Conservation (phyloP, 257 asterid genomes). For the Mitragyna speciosa region DNA sequence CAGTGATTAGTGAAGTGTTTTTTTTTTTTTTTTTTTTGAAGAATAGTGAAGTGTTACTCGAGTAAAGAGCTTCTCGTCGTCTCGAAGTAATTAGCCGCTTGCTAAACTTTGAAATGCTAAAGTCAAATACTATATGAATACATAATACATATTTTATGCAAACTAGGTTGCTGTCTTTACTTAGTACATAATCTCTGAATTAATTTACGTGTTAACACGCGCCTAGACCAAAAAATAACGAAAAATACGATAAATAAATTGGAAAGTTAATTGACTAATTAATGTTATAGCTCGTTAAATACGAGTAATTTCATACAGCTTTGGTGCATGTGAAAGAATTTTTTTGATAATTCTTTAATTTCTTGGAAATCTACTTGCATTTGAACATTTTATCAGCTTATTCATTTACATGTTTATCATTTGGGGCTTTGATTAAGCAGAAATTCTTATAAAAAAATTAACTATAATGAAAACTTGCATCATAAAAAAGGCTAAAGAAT, state of each 20-base stretch:
- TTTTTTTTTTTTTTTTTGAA: no score
- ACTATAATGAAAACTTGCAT: no score
- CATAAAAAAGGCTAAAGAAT: not conserved
- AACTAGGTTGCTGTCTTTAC: conserved; percentile 12
- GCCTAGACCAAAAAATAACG: no score
- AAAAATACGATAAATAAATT: no score
- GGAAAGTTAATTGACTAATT: no score
- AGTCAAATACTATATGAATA: conserved; percentile 25
- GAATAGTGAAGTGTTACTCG: conserved; percentile 6
- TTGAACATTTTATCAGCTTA: no score
- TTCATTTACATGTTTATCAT: not conserved
- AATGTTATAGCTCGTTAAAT: no score
- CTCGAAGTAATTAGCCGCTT: conserved; percentile 25
- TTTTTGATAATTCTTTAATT: no score
- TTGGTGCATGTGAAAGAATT: no score
- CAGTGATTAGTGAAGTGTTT: not conserved
- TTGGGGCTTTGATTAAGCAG: not conserved
- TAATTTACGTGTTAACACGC: not conserved
- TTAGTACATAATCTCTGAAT: not conserved
- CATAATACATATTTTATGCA: not conserved
- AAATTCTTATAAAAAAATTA: no score
- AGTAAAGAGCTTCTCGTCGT: conserved; percentile 4
- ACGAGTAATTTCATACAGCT: no score
- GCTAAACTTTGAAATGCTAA: conserved; percentile 30
- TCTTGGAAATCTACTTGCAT: no score